Evolutionary conservation across 352 stramenopile species (phyloP).

Genomic region (Phytophthora capsici): DNA sequence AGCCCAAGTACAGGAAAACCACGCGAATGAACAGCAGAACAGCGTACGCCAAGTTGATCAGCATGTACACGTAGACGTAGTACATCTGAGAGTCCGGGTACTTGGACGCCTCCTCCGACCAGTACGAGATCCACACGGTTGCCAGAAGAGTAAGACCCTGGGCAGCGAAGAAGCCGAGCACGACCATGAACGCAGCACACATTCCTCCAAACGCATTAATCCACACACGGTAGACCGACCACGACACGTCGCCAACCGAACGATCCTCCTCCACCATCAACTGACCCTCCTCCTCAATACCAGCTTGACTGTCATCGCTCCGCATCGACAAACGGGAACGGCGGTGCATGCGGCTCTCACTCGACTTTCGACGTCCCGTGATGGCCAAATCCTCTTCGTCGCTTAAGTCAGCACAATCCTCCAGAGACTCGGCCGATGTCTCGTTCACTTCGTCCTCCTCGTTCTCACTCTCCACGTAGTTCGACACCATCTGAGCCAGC

Average conservation of each 20-base stretch:
- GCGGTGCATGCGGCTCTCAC: constrained; percentile 35
- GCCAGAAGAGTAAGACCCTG: constrained; percentile 62
- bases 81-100: constrained; percentile 71
- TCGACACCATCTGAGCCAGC: constrained; percentile 68
- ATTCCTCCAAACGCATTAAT: constrained; percentile 72
- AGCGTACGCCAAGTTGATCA: constrained; percentile 66
- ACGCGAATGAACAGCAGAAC: constrained; percentile 68
- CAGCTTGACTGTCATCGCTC: constrained; percentile 56
- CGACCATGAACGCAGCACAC: constrained; percentile 49
- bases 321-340: constrained; percentile 58
- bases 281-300: constrained; percentile 38
- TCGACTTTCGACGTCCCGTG: constrained; percentile 27
- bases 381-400: constrained; percentile 47
- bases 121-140: constrained; percentile 95
- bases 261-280: constrained; percentile 80
- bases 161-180: constrained; percentile 59
- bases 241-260: constrained; percentile 74
- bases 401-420: constrained; percentile 27
- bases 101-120: constrained; percentile 78
- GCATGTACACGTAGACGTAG: constrained; percentile 87
- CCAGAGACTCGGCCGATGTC: constrained; percentile 20
- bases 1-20: constrained; percentile 66
- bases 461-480: constrained; percentile 68
- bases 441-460: constrained; percentile 51
- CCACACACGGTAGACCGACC: constrained; percentile 69